phyloP scores from a whole-genome alignment of 2,329 filamentous ascomycete species.

The Trichoderma sp. region DNA sequence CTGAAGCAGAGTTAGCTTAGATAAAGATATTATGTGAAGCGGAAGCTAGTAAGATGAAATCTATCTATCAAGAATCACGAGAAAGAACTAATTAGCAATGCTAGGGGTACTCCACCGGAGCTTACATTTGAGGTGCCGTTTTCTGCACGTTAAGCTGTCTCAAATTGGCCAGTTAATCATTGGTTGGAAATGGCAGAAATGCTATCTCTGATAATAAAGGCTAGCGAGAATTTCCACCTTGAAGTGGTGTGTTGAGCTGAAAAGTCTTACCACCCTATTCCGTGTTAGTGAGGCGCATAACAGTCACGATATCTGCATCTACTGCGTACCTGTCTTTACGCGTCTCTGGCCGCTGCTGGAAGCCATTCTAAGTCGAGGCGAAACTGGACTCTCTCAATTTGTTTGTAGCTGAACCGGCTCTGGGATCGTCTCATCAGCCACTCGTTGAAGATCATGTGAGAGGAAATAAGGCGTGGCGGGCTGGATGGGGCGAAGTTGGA shows the following conservation, averaged over 20 bases:
- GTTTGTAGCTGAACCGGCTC: neutral
- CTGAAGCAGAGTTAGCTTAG: neutral
- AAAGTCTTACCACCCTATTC: constrained; percentile 6
- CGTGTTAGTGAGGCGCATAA: neutral
- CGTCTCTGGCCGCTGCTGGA: neutral
- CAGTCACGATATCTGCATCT: neutral
- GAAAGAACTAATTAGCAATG: neutral
- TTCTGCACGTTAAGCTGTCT: constrained; percentile 16
- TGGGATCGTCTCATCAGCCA: neutral
- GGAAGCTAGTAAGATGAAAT: neutral
- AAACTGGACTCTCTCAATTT: neutral
- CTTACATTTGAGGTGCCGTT: constrained; percentile 17
- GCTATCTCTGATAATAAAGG: neutral
- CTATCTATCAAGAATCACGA: neutral
- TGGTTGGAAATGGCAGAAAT: neutral
- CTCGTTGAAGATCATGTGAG: neutral
- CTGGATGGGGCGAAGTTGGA: neutral
- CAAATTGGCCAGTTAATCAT: constrained; percentile 2
- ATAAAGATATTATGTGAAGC: neutral
- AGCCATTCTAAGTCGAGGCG: neutral
- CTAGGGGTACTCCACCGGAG: neutral
- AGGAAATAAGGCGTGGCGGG: neutral
- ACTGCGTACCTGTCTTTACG: constrained; percentile 9
- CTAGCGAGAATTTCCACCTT: neutral
- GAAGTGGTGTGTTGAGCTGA: neutral